Base-by-base conservation (phyloP, 169 alveolate species). In the Babesia sp. region DNA sequence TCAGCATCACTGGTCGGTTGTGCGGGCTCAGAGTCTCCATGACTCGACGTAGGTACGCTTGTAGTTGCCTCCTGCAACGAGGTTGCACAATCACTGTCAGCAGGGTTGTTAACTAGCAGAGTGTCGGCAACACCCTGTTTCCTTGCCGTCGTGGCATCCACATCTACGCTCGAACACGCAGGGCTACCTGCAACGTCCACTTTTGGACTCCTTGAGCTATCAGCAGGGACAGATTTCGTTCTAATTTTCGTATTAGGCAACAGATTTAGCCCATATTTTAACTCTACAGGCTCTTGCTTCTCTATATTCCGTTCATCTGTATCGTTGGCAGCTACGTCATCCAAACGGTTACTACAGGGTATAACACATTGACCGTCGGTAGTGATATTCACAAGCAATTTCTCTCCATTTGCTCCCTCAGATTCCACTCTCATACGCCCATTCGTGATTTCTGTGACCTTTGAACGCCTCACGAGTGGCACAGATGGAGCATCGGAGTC, bases 311-410 rank as follows among this genome's bases (percentile, higher is more conserved):
- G 28, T 9, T 18, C 33, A 4, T 57, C 50, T 2, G 31, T 36
- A 20, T 36, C n/a, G 61, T 34, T 36, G 5, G 37, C 61, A 11
- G 55, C 8, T 4, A 59, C 28, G 29, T 77, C 80, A 31, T 58
- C 78, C 26, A 79, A 57, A 9, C 76, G 37, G 31, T 79, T 79
- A 57, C 66, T 59, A 54, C 87, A 79, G 0, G 87, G 83, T 8
- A 79, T 79, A 41, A 79, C 71, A 22, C 56, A 36, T 9, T 54
- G 68, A 28, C 61, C 58, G 5, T 44, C 57, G 5, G 42, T 3
- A 45, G 56, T 29, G 37, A 7, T 28, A 7, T 50, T 33, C 37
- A 54, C 60, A 11, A 51, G 33, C 26, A 83, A n/a, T n/a, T n/a
- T 12, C 9, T 12, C 28, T 24, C 12, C 64, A 14, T 18, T 8